Percentiles rank a stretch among this genome's conserved stretches.
Conservation (phyloP, 2,329 filamentous ascomycete species). For the Venturia asperata region DNA sequence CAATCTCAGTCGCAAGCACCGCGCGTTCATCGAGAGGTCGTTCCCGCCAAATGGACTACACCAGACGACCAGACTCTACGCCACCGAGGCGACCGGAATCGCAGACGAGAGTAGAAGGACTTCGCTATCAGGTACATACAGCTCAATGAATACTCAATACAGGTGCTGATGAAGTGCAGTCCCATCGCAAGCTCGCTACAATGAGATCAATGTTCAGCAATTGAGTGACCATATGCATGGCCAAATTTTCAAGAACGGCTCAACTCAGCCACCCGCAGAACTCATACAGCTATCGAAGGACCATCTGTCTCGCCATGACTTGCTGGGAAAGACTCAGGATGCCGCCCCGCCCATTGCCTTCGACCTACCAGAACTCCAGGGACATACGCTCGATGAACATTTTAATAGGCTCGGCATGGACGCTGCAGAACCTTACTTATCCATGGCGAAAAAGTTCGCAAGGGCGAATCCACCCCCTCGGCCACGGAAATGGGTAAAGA, state of each 20-base stretch:
- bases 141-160: neutral
- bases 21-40: constrained; percentile 9
- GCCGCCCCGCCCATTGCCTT: constrained; percentile 68
- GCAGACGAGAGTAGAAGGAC: neutral
- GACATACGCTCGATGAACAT: constrained; percentile 81
- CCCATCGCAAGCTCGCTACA: constrained; percentile 61
- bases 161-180: constrained; percentile 24
- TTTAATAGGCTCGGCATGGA: constrained; percentile 84
- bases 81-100: constrained; percentile 1
- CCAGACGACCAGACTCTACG: constrained; percentile 14
- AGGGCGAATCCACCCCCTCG: constrained; percentile 50
- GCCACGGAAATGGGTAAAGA: constrained; percentile 65
- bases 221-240: constrained; percentile 74
- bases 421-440: constrained; percentile 76
- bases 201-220: constrained; percentile 91
- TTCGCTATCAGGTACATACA: constrained; percentile 10
- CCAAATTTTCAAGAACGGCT: constrained; percentile 66
- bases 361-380: constrained; percentile 73
- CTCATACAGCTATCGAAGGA: constrained; percentile 74
- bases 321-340: constrained; percentile 86
- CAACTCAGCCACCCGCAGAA: constrained; percentile 53
- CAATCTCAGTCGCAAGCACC: constrained; percentile 15
- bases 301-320: constrained; percentile 76
- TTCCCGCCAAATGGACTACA: neutral
- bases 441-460: constrained; percentile 67